phyloP scores from a whole-genome alignment of 2,329 filamentous ascomycete genomes.

The Didymella sp. region DNA sequence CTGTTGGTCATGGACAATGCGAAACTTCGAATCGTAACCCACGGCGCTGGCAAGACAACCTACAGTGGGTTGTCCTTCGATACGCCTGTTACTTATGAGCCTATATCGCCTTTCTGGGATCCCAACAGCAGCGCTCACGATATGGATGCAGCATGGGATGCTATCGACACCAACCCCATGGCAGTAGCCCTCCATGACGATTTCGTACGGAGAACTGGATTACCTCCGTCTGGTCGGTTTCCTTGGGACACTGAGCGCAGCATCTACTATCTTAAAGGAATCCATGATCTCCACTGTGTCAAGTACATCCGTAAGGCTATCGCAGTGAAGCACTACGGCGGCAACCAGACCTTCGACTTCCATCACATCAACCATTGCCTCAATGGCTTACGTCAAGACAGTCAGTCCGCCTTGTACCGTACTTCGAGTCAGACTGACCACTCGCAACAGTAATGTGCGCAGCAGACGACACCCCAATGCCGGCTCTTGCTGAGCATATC shows the following conservation, averaged over 20 bases:
- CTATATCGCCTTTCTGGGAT: conserved; percentile 42
- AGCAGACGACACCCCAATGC: conserved; percentile 48
- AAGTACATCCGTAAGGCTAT: conserved; percentile 48
- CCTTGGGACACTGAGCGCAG: conserved; percentile 47
- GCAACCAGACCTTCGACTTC: conserved; percentile 33
- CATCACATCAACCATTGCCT: conserved; percentile 45
- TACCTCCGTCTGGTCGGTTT: conserved; percentile 39
- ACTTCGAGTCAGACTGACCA: background rate
- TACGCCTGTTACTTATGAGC: conserved; percentile 35
- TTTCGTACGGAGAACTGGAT: conserved; percentile 31
- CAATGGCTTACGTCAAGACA: conserved; percentile 44
- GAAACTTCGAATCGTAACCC: conserved; percentile 24
- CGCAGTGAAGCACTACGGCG: conserved; percentile 35
- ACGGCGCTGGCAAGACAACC: conserved; percentile 27
- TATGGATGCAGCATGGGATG: conserved; percentile 45
- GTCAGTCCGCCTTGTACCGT: background rate
- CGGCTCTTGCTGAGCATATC: conserved; percentile 32
- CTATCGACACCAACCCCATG: conserved; percentile 43
- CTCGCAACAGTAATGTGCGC: conserved; percentile 37
- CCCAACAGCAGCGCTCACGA: conserved; percentile 35
- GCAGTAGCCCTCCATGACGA: conserved; percentile 42
- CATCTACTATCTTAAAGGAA: conserved; percentile 46
- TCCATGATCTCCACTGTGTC: conserved; percentile 47
- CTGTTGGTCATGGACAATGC: conserved; percentile 39
- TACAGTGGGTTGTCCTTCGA: conserved; percentile 43